Evolutionary conservation across 441 rosid species (phyloP).

Genomic region (Erysimum cheiri): DNA sequence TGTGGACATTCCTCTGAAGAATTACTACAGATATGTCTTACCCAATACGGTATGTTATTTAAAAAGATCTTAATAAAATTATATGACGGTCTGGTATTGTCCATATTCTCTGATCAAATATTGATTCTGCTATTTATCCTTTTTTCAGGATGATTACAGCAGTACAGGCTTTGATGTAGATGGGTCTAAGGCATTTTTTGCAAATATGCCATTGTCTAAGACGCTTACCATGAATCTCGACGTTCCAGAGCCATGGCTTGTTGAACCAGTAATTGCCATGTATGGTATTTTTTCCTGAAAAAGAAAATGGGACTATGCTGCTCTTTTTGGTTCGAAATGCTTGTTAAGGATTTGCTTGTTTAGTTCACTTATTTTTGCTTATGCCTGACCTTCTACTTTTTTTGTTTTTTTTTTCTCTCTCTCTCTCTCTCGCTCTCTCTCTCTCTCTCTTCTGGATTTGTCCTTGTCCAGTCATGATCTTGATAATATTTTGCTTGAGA

Average conservation of each 20-base stretch:
- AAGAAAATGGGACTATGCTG: slow-evolving; percentile 31
- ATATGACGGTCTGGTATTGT: slow-evolving; percentile 36
- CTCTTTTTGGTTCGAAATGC: slow-evolving; percentile 7
- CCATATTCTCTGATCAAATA: slow-evolving; percentile 41
- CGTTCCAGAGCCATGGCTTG: slow-evolving; percentile 99
- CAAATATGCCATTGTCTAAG: slow-evolving; percentile 97
- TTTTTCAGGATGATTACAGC: slow-evolving; percentile 96
- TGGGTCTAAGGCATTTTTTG: slow-evolving; percentile 97
- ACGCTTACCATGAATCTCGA: slow-evolving; percentile 99
- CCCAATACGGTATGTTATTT: slow-evolving; percentile 74
- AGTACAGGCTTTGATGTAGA: slow-evolving; percentile 64
- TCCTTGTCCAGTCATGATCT: slow-evolving; percentile 83
- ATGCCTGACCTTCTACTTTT: slow-evolving; percentile 31
- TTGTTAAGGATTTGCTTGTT: slow-evolving; percentile 35
- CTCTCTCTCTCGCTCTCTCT: not conserved
- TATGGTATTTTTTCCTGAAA: slow-evolving; percentile 53
- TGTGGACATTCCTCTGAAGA: slow-evolving; percentile 97
- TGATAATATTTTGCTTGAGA: slow-evolving; percentile 98
- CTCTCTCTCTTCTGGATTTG: slow-evolving; percentile 32
- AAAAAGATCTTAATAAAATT: slow-evolving; percentile 13
- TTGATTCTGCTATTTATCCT: slow-evolving; percentile 39
- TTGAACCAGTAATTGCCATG: slow-evolving; percentile 97
- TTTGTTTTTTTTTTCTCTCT: slow-evolving; percentile 18
- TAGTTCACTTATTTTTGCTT: slow-evolving; percentile 17
- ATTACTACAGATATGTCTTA: slow-evolving; percentile 95